These are phyloP conservation scores for Laburnicola sp. DNA, from an alignment of 2,329 filamentous ascomycete species.

Conservation along the genomic window DNA sequence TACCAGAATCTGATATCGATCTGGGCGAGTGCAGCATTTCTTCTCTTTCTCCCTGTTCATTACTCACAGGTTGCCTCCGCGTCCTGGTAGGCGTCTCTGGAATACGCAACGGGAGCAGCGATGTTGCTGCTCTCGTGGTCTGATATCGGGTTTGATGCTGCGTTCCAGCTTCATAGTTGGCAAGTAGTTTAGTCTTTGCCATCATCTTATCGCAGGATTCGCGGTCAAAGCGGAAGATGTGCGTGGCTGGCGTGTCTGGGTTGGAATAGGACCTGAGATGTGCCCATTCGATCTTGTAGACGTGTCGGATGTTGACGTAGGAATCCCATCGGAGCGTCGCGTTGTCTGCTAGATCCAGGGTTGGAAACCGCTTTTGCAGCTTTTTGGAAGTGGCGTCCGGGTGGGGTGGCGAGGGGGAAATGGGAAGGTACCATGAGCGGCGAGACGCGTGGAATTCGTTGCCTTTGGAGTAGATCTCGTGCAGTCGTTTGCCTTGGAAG, in stretches of 20 bases:
- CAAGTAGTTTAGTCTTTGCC: conserved; percentile 31
- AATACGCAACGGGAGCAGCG: background rate
- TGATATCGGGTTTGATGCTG: conserved; percentile 17
- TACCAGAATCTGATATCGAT: conserved; percentile 7
- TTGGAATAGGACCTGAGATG: conserved; percentile 33
- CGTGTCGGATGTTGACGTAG: conserved; percentile 40
- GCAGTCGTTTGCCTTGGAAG: conserved; percentile 37
- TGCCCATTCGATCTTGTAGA: conserved; percentile 40
- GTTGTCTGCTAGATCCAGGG: conserved; percentile 27
- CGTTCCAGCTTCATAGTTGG: conserved; percentile 30
- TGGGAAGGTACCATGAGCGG: conserved; percentile 40
- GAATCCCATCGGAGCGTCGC: conserved; percentile 35
- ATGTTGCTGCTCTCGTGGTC: background rate
- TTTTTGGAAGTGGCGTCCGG: conserved; percentile 39
- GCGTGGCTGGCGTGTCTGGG: conserved; percentile 21
- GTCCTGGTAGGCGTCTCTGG: background rate
- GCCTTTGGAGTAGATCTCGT: conserved; percentile 36
- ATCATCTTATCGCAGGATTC: conserved; percentile 32
- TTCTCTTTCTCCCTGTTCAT: background rate
- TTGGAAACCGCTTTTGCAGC: conserved; percentile 36
- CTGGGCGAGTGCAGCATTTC: conserved; percentile 8
- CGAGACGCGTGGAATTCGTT: conserved; percentile 40
- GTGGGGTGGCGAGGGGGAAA: conserved; percentile 36
- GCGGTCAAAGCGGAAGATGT: conserved; percentile 27
- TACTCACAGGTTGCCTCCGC: background rate